Evolutionary conservation across 2,329 filamentous ascomycete species (phyloP).

Genomic region (Aphanocladium album): DNA sequence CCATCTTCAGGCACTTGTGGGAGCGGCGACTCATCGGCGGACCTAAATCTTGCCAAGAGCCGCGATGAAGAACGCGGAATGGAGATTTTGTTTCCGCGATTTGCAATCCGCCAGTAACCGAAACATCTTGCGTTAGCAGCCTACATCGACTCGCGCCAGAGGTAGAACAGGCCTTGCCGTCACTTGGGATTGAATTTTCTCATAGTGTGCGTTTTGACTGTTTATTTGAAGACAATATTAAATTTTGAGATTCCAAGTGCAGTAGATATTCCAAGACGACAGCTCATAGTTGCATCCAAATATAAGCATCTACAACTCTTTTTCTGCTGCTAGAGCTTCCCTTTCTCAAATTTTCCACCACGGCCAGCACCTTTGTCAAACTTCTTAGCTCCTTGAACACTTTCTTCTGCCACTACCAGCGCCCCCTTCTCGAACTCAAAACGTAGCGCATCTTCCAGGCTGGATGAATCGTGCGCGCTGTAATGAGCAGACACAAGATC

Average conservation of each 20-base stretch:
- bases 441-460: slow-evolving; percentile 45
- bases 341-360: slow-evolving; percentile 8
- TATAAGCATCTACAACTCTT: too few species aligned
- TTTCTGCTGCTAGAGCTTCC: too few species aligned
- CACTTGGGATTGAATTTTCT: too few species aligned
- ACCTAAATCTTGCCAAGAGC: background rate
- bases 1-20: background rate
- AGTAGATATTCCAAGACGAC: too few species aligned
- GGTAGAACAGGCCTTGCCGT: too few species aligned
- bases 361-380: slow-evolving; percentile 14
- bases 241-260: too few species aligned
- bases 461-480: slow-evolving; percentile 41
- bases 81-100: background rate
- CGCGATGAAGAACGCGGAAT: background rate
- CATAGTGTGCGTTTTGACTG: too few species aligned
- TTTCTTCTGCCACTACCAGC: slow-evolving; percentile 38
- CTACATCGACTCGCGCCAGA: too few species aligned
- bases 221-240: too few species aligned
- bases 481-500: slow-evolving; percentile 47
- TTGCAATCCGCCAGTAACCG: background rate
- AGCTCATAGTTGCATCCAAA: too few species aligned
- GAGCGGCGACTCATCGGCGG: background rate
- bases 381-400: slow-evolving; percentile 23
- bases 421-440: slow-evolving; percentile 42
- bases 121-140: background rate